These are phyloP conservation scores for Tetrahymena elliotti DNA, from an alignment of 73 alveolate genomes.

Conservation along the genomic window DNA sequence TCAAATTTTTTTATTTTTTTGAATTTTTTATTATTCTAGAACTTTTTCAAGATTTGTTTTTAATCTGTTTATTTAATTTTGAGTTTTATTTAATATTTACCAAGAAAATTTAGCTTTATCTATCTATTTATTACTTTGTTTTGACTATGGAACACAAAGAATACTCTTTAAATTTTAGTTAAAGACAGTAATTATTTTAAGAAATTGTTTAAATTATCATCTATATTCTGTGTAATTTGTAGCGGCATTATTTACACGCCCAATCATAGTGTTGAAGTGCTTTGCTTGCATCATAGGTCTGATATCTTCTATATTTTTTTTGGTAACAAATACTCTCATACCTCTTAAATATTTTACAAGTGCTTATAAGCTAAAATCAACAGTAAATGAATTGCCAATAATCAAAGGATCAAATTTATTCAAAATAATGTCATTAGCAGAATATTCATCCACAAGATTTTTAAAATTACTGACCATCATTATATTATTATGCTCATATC, in stretches of 20 bases:
- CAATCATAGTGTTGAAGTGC: neutral
- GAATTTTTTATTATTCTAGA: neutral
- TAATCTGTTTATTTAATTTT: too few species aligned
- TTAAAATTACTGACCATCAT: slow-evolving; percentile 2
- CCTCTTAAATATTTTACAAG: slow-evolving; percentile 36
- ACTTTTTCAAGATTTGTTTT: neutral
- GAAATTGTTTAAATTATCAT: neutral
- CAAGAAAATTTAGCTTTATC: neutral
- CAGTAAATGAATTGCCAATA: neutral
- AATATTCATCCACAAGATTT: slow-evolving; percentile 15
- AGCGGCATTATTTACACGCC: slow-evolving; percentile 5
- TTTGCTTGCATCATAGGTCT: slow-evolving; percentile 36
- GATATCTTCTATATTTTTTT: slow-evolving; percentile 13
- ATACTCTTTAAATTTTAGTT: neutral
- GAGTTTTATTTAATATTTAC: too few species aligned
- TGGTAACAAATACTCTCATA: slow-evolving; percentile 7
- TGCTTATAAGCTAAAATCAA: slow-evolving; percentile 2
- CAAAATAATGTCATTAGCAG: slow-evolving; percentile 13
- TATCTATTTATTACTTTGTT: too few species aligned
- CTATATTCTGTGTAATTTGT: slow-evolving; percentile 6
- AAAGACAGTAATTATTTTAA: neutral
- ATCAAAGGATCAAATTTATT: slow-evolving; percentile 15
- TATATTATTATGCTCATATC: slow-evolving; percentile 11
- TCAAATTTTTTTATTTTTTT: too few species aligned
- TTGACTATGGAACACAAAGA: neutral